phyloP scores from a whole-genome alignment of 306 rosid species.

The Dryas octopetala region DNA sequence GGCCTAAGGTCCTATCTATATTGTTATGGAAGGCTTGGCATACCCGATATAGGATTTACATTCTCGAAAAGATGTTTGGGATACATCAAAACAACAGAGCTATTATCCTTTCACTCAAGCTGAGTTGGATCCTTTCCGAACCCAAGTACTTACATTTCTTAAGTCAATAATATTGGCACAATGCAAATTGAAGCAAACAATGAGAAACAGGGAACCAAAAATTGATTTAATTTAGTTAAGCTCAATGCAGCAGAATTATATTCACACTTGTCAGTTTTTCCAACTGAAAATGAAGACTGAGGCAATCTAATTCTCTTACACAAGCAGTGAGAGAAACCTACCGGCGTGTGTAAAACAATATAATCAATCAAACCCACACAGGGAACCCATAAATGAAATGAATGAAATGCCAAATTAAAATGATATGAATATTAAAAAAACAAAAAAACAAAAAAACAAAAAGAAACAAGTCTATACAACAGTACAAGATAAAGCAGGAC shows the following conservation, averaged over 20 bases:
- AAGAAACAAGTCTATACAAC: constrained; percentile 9
- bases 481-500: constrained; percentile 22
- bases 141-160: neutral
- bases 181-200: neutral
- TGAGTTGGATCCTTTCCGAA: neutral
- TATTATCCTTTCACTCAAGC: neutral
- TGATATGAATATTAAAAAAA: constrained; percentile 8
- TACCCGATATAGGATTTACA: too few species aligned
- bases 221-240: constrained; percentile 3
- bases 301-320: neutral
- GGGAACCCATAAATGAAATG: constrained; percentile 40
- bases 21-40: too few species aligned
- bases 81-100: neutral
- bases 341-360: neutral
- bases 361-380: constrained; percentile 14
- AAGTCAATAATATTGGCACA: neutral
- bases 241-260: neutral
- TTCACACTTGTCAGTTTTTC: neutral
- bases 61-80: neutral
- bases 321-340: constrained; percentile 3
- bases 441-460: constrained; percentile 1
- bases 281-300: neutral
- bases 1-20: too few species aligned
- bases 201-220: neutral
- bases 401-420: constrained; percentile 48